Base-by-base conservation (phyloP, 176 grass and related monocot genomes). In the Bonia amplexicaulis region DNA sequence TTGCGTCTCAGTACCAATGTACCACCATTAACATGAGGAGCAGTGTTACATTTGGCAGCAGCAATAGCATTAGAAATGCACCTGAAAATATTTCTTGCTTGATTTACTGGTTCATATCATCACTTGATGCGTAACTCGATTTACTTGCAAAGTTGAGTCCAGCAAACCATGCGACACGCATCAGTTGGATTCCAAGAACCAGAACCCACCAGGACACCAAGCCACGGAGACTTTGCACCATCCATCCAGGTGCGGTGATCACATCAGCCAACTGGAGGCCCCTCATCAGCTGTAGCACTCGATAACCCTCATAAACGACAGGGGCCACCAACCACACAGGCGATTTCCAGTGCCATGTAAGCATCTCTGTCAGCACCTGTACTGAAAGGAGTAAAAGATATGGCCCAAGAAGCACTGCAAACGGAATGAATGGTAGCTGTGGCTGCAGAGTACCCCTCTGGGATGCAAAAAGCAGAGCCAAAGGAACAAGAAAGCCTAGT, bases 141-240 rank as follows among this genome's bases (percentile, higher is more conserved):
- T 89, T 69, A 45, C 26, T 70, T 63, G 80, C 88, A 65, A 74
- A 89, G 16, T 55, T 86, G 61, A 93, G 71, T 11, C 93, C 96
- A 51, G 92, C 90, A 12, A 94, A 95, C 96, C 93, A 98, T 17
- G 96, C 93, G 47, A 96, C 78, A 0, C 96, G 88, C 96, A 98
- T 98, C 58, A 98, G 71, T 35, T 98, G 96, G 80, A 98, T 87
- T 20, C 89, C 96, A 31, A 98, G 91, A 85, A 98, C 91, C 42
- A 98, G 85, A 65, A 96, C 88, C 93, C 96, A 98, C 93, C 93
- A 98, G 31, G 93, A 84, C n/a, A 98, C 96, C 86, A 98, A 64
- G 48, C 81, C 86, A 8, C 96, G 93, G 9, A 98, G 90, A 69
- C 91, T 90, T 12, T 89, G 90, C 54, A 89, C 91, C 89, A 96